phyloP scores from a whole-genome alignment of 2,329 filamentous ascomycete species.

The Tolypocladium cylindrosporum region DNA sequence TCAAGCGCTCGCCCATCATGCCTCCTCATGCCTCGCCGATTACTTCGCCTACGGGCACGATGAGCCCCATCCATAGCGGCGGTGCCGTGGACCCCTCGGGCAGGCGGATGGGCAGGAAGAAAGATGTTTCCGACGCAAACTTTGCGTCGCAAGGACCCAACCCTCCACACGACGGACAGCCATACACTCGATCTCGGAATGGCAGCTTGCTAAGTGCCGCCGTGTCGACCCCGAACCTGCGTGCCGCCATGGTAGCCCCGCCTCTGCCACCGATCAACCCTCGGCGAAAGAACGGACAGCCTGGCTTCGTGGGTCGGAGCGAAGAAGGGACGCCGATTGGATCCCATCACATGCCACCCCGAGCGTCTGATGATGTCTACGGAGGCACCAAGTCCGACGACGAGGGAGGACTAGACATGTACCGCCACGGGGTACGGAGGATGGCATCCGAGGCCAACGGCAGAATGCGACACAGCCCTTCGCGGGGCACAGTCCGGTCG shows the following conservation, averaged over 20 bases:
- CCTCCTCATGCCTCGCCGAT: background rate
- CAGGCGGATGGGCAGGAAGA: constrained; percentile 32
- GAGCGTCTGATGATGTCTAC: background rate
- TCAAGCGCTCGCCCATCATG: background rate
- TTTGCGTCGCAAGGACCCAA: constrained; percentile 35
- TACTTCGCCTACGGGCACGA: background rate
- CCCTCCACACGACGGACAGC: constrained; percentile 21
- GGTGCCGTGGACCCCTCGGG: constrained; percentile 3
- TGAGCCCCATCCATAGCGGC: constrained; percentile 3
- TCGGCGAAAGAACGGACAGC: constrained; percentile 36
- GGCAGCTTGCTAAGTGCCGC: constrained; percentile 22
- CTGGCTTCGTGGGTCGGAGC: constrained; percentile 22
- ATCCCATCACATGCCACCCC: constrained; percentile 7
- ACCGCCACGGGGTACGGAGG: constrained; percentile 32
- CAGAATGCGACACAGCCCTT: constrained; percentile 17
- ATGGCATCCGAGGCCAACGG: constrained; percentile 29
- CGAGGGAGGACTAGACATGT: constrained; percentile 23
- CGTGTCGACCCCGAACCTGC: constrained; percentile 26
- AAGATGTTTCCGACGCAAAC: constrained; percentile 37
- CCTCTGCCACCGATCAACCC: constrained; percentile 52
- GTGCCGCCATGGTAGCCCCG: constrained; percentile 26
- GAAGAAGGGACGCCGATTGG: constrained; percentile 19
- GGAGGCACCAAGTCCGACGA: constrained; percentile 23
- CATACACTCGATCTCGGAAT: constrained; percentile 20
- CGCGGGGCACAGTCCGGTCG: constrained; percentile 13